These are phyloP conservation scores for Ophiognomonia clavigignenti-juglandacearum DNA, from an alignment of 2,329 filamentous ascomycete genomes.

Conservation along the genomic window DNA sequence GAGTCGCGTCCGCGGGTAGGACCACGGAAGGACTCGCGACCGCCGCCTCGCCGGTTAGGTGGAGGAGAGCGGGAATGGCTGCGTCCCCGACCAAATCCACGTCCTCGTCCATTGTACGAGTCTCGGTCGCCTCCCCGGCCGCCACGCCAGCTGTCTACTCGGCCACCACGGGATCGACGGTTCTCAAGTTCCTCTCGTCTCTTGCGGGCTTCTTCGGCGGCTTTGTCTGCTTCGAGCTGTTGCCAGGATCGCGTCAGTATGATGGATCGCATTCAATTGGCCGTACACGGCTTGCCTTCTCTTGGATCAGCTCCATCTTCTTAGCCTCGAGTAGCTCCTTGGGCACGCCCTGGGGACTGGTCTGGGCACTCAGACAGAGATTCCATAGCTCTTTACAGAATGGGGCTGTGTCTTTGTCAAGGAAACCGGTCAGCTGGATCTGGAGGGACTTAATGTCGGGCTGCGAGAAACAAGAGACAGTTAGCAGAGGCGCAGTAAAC, in stretches of 20 bases:
- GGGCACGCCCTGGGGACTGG: slow-evolving; percentile 83
- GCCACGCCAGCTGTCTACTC: slow-evolving; percentile 49
- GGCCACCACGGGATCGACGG: slow-evolving; percentile 45
- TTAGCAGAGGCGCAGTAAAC: slow-evolving; percentile 13
- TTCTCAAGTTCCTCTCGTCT: slow-evolving; percentile 67
- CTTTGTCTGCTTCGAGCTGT: slow-evolving; percentile 77
- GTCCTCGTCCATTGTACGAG: slow-evolving; percentile 35
- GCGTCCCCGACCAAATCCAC: slow-evolving; percentile 37
- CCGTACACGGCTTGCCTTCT: slow-evolving; percentile 61
- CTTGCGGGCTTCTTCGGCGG: slow-evolving; percentile 68
- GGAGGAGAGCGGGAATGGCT: slow-evolving; percentile 45
- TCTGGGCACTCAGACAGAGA: slow-evolving; percentile 83
- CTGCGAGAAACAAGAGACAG: slow-evolving; percentile 42
- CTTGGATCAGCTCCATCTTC: slow-evolving; percentile 89
- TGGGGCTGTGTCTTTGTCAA: slow-evolving; percentile 81
- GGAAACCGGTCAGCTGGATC: slow-evolving; percentile 89
- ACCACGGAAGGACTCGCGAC: slow-evolving; percentile 34
- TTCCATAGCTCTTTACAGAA: slow-evolving; percentile 97
- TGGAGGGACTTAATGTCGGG: slow-evolving; percentile 94
- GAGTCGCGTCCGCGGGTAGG: slow-evolving; percentile 37
- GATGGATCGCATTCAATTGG: not conserved
- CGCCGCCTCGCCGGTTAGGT: slow-evolving; percentile 38
- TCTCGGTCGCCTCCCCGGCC: slow-evolving; percentile 46
- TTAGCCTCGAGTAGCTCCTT: slow-evolving; percentile 94
- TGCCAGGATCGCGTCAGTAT: slow-evolving; percentile 7